Evolutionary conservation across 2,329 filamentous ascomycete species (phyloP), one percentile per base, ranked within the genome.

Genomic region (Alternaria incomplexa): DNA sequence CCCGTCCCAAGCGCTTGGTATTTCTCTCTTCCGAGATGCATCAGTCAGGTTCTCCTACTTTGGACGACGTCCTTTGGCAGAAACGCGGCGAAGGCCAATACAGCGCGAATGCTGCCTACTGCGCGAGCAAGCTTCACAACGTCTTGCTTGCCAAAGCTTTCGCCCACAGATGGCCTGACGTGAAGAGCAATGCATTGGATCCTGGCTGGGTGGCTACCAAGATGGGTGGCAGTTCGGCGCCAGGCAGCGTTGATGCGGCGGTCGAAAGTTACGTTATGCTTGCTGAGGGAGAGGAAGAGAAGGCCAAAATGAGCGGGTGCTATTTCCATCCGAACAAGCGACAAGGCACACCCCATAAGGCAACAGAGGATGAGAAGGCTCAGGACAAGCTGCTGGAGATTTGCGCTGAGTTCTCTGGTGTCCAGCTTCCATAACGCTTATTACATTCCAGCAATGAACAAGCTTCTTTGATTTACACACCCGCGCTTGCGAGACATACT

Each of bases 131-230:
- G 73, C 70, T 89, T 30, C 85, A 88, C 63, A 83, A 86, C 62
- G 77, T 86, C 30, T 80, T 89, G 74, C 79, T 89, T 13, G 84
- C 86, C 1, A 86, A 85, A 59, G 85, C 83, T 3, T 85, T 89
- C 61, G 82, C 86, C 1, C 77, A 83, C 12, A 76, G 80, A 8
- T 85, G 83, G 73, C 71, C 78, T 2, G 71, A 81, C 8, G 81
- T 85, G 0, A 76, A 83, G 65, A 83, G 82, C 32, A 85, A 84
- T 46, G 79, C 82, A 0, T 77, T 85, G 51, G 82, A 86, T 69
- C 85, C 86, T 0, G 85, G 85, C 1, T 87, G 85, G 85, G 83
- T 87, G 40, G 75, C 83, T 10, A 86, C 85, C 0, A 87, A 86
- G 73, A 85, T 87, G 83, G 85, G 85, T 9, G 87, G 83, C 3